A percentile compares a stretch with the other conserved stretches of the same genome.
Conservation (phyloP, 345 rosid species). For the Tarenaya hassleriana region DNA sequence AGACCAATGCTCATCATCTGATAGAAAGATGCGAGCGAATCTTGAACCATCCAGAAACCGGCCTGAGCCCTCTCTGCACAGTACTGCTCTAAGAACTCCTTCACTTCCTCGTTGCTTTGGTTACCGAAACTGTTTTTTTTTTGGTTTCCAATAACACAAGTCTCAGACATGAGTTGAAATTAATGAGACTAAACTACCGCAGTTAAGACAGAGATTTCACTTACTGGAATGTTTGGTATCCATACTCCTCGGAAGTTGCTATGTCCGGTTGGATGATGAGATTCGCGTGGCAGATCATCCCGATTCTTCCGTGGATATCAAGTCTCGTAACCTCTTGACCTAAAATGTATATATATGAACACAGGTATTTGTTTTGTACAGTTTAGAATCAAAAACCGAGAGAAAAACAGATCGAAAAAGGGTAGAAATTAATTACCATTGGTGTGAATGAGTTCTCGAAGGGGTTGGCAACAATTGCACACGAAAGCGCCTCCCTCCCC, state of each 20-base stretch:
- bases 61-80: constrained; percentile 30
- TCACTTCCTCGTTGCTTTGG: constrained; percentile 34
- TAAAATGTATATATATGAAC: neutral
- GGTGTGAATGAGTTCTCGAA: too few relatives aligned
- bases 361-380: neutral
- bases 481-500: too few relatives aligned
- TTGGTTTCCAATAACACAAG: too few relatives aligned
- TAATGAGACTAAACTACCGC: too few relatives aligned
- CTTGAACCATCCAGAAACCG: constrained; percentile 36
- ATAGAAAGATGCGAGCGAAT: constrained; percentile 45
- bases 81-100: constrained; percentile 39
- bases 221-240: constrained; percentile 44
- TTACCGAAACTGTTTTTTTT: constrained; percentile 42
- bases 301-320: constrained; percentile 56
- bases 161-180: neutral
- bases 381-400: too few relatives aligned
- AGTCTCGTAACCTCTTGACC: constrained; percentile 37
- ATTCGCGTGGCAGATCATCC: constrained; percentile 46
- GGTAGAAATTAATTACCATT: too few relatives aligned
- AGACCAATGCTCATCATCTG: constrained; percentile 37
- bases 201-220: neutral
- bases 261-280: constrained; percentile 20
- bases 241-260: neutral
- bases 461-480: too few relatives aligned
- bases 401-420: too few relatives aligned